These are phyloP conservation scores for Schizopora paradoxa DNA, from an alignment of 1,284 basidiomycete species.

Conservation along the genomic window DNA sequence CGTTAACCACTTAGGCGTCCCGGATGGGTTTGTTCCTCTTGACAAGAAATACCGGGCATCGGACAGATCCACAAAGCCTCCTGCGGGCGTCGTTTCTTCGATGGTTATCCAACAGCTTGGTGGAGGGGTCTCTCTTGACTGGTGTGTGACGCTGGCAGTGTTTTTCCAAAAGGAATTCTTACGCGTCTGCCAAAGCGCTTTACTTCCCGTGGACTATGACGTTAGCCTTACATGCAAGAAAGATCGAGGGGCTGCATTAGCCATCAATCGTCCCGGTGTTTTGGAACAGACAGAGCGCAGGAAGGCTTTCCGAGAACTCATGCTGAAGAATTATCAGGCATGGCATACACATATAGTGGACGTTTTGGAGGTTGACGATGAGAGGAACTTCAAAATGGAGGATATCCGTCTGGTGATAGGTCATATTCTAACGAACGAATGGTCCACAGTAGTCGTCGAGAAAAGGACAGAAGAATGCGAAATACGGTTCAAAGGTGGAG, in stretches of 20 bases:
- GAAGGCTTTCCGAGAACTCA: background rate
- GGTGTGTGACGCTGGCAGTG: background rate
- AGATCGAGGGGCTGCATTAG: slow-evolving; percentile 3
- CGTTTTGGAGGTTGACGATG: background rate
- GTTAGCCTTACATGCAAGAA: background rate
- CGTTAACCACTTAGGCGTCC: background rate
- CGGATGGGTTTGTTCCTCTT: slow-evolving; percentile 2
- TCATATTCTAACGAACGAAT: slow-evolving; percentile 1
- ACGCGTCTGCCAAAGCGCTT: no score
- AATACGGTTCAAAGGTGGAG: background rate
- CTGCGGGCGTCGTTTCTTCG: slow-evolving; percentile 1
- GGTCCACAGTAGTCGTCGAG: slow-evolving; percentile 2
- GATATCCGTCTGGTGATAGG: slow-evolving; percentile 6
- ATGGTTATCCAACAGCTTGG: background rate
- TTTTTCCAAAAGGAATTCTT: background rate
- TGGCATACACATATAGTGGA: background rate
- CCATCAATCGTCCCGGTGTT: background rate
- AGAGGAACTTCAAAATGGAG: background rate
- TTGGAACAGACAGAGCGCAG: background rate
- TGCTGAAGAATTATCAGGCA: background rate
- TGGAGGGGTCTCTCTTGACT: background rate
- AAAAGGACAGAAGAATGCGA: background rate
- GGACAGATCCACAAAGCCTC: background rate
- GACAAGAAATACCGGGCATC: background rate
- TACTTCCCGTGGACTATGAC: background rate